Evolutionary conservation across 345 rosid species (phyloP), one percentile per base, ranked within the genome.

Genomic region (Sonneratia caseolaris): DNA sequence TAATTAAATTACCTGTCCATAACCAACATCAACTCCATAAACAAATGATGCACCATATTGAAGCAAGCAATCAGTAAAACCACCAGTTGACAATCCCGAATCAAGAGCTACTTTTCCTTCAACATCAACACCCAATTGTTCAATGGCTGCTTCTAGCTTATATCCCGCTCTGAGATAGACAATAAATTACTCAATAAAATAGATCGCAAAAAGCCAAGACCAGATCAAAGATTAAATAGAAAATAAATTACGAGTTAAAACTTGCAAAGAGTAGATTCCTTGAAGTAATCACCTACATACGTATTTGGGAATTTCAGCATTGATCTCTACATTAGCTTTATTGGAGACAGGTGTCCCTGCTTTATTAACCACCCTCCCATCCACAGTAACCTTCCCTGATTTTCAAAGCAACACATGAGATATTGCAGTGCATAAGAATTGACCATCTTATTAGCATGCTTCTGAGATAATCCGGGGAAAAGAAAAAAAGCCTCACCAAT

Each of bases 231-330:
- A 9, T 42, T 42, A 42, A 18, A 68, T n/a, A 22, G 32, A 32
- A n/a, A 27, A 51, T 13, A 45, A 37, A 47, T 22, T 8, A 51
- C 64, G 42, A 70, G 5, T 16, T 12, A 64, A 70, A 75, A 53
- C 3, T 22, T 61, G 32, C 64, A 48, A 27, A 64, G 12, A 66
- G 73, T 70, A 37, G 70, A 53, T 35, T 68, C 32, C 42, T 11
- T 62, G 76, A 76, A 87, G 81, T 82, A 84, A 85, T 95, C 97
- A 95, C 99, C 98, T 95, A 90, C 99, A 95, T 89, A 92, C 98
- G 74, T 82, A 95, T 92, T 92, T 95, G 4, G 98, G 99, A 79
- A 89, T 73, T 84, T 89, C 92, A 27, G 92, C 96, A 66, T 57
- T 85, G 59, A 92, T 92, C 77, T 90, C 90, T 69, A 95, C 89